phyloP scores from a whole-genome alignment of 371 early-diverging fungal genomes.

The Basidiobolus meristosporus region DNA sequence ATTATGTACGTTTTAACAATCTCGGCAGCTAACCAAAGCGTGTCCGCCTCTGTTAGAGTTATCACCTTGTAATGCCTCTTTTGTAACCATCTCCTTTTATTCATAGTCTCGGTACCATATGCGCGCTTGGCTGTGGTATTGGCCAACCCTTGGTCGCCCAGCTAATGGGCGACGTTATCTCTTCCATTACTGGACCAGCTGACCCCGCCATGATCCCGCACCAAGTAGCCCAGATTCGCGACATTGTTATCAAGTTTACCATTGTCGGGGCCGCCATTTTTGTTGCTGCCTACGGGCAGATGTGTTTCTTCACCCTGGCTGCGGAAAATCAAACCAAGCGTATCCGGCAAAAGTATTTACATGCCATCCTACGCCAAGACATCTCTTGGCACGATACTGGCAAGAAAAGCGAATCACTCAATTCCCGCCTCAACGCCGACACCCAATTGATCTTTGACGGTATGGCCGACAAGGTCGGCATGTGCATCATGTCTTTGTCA shows the following conservation, averaged over 20 bases:
- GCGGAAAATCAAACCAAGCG: slow-evolving; percentile 17
- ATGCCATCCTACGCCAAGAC: slow-evolving; percentile 71
- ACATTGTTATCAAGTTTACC: slow-evolving; percentile 32
- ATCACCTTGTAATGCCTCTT: too few relatives aligned
- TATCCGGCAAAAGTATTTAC: slow-evolving; percentile 45
- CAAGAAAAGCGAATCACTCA: too few relatives aligned
- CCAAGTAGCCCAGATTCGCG: neutral
- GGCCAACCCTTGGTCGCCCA: too few relatives aligned
- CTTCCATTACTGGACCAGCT: too few relatives aligned
- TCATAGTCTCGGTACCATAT: too few relatives aligned
- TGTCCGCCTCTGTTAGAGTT: too few relatives aligned
- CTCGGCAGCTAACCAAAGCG: too few relatives aligned
- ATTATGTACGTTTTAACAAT: too few relatives aligned
- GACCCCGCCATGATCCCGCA: too few relatives aligned
- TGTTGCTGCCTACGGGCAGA: slow-evolving; percentile 9
- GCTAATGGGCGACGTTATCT: too few relatives aligned
- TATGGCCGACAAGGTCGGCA: slow-evolving; percentile 67
- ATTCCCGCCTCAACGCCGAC: slow-evolving; percentile 56
- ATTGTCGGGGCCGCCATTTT: slow-evolving; percentile 34
- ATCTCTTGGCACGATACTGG: slow-evolving; percentile 81
- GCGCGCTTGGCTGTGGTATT: too few relatives aligned
- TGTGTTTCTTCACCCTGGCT: slow-evolving; percentile 9
- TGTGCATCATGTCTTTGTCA: slow-evolving; percentile 36
- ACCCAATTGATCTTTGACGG: slow-evolving; percentile 69
- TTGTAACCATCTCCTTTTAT: too few relatives aligned